phyloP scores from a whole-genome alignment of 148 eudicot genomes.

The Camellia japonica region DNA sequence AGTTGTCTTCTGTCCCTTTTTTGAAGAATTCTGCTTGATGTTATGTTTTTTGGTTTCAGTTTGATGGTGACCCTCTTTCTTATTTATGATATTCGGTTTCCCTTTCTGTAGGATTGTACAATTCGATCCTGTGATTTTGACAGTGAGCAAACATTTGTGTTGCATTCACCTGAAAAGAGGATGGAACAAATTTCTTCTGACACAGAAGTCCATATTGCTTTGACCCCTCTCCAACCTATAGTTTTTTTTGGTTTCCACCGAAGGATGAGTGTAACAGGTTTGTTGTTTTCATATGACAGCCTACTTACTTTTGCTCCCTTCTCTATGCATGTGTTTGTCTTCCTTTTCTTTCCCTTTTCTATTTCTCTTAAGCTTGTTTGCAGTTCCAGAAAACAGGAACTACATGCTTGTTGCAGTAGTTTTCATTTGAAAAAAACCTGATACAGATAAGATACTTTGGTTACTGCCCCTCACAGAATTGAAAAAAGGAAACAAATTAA shows the following conservation, averaged over 20 bases:
- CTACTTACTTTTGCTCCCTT: neutral
- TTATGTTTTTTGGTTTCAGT: neutral
- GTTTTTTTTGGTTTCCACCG: conserved; percentile 96
- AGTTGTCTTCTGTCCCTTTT: neutral
- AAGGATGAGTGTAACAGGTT: conserved; percentile 99
- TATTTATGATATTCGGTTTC: conserved; percentile 4
- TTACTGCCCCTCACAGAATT: neutral
- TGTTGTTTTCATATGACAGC: neutral
- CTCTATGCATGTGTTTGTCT: neutral
- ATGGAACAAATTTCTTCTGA: conserved; percentile 76
- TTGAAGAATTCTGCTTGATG: neutral
- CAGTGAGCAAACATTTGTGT: conserved; percentile 86
- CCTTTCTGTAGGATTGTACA: conserved; percentile 77
- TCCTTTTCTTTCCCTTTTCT: neutral
- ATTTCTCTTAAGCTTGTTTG: neutral
- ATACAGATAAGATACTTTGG: neutral
- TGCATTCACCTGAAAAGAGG: conserved; percentile 97
- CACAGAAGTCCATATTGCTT: conserved; percentile 94
- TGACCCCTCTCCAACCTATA: conserved; percentile 95
- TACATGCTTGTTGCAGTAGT: neutral
- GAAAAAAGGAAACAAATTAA: neutral
- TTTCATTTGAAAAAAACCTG: neutral
- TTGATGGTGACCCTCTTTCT: neutral
- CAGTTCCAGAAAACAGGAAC: neutral
- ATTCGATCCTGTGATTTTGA: conserved; percentile 97